phyloP scores from a whole-genome alignment of 1,139 yeast species.

The Pichia sp. region DNA sequence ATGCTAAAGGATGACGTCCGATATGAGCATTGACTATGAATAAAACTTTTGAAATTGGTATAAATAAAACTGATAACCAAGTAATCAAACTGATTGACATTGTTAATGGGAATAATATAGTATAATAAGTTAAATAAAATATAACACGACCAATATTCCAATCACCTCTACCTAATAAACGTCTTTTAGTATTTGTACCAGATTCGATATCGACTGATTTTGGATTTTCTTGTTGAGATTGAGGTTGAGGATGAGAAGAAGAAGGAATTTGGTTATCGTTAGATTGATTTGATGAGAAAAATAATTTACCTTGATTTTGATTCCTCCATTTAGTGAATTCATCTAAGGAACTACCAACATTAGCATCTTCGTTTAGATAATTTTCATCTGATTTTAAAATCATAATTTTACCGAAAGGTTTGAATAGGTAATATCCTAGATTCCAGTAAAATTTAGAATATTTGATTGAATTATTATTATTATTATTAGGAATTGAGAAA shows the following conservation, averaged over 20 bases:
- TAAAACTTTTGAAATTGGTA: slow-evolving; percentile 82
- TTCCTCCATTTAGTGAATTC: slow-evolving; percentile 89
- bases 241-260: not conserved
- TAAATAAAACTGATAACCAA: slow-evolving; percentile 82
- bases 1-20: slow-evolving; percentile 85
- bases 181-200: slow-evolving; percentile 16
- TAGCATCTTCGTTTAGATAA: slow-evolving; percentile 78
- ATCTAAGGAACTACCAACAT: slow-evolving; percentile 77
- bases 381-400: slow-evolving; percentile 70
- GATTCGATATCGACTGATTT: not conserved
- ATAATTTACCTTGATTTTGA: slow-evolving; percentile 56
- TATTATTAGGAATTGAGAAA: slow-evolving; percentile 35
- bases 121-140: slow-evolving; percentile 69
- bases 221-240: not conserved
- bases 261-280: not conserved
- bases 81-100: slow-evolving; percentile 49
- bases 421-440: slow-evolving; percentile 63
- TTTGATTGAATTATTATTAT: slow-evolving; percentile 33
- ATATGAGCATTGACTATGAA: slow-evolving; percentile 68
- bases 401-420: slow-evolving; percentile 89
- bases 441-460: slow-evolving; percentile 59
- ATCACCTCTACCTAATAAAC: slow-evolving; percentile 87
- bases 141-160: slow-evolving; percentile 83
- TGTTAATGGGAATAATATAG: slow-evolving; percentile 62
- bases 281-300: slow-evolving; percentile 44